Evolutionary conservation across 2,329 filamentous ascomycete species (phyloP), one percentile per base, ranked within the genome.

Genomic region (Colletotrichum karsti): DNA sequence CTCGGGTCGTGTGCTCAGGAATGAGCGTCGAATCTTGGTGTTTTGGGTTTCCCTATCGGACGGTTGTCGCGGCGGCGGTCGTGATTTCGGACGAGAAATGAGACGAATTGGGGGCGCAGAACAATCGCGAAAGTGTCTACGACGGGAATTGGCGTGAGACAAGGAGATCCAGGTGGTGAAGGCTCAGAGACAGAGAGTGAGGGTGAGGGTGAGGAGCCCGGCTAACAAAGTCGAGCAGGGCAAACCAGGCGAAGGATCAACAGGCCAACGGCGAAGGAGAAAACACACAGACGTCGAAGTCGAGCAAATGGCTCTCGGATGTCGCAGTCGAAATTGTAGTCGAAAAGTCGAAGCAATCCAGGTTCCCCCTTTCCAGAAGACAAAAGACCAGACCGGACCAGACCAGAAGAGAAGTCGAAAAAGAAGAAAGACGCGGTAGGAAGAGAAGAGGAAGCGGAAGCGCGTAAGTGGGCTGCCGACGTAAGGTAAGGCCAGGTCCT

Each of bases 321-420:
- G 37, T 51, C 18, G 35, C 39, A 51, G 15, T 18, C 20, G 50
- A 53, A 53, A 37, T 37, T 28, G 50, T 35, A 48, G 39, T 51
- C 24, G 61, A 26, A 51, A 42, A 39, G 30, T 58, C 9, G 61
- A 39, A 51, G 57, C 33, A 60, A 42, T 33, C 39, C 48, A 26
- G 42, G n/a, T 13, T 37, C 18, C 46, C 46, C 54, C 18, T 50
- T 53, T 53, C 50, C 50, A 53, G 50, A 53, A 53, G 41, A 30
- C 56, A 26, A 13, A 39, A 24, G 33, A 35, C 33, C 33, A 35
- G 33, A 28, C 22, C n/a, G 18, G 26, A 50, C 28, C 26, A 12
- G 53, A 33, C 53, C 53, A 64, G 60, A 58, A 67, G n/a, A 58
- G 53, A 64, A 58, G 44, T 39, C 22, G 37, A 63, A 63, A 56